Conservation (phyloP, 2,329 filamentous ascomycete species). For the Microsporum canis region DNA sequence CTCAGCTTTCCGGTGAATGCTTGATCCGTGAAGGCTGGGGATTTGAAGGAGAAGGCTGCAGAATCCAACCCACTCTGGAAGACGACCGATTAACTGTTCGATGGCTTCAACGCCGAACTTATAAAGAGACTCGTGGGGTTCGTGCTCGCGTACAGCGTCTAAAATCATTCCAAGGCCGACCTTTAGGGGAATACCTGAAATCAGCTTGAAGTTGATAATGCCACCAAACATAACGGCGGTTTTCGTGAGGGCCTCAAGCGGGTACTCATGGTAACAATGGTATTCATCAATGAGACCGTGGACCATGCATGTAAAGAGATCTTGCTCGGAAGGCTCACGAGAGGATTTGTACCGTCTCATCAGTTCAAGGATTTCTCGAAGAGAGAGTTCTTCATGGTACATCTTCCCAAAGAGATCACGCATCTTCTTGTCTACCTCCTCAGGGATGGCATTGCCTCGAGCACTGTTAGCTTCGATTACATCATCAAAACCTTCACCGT, state of each 20-base stretch:
- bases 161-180: slow-evolving; percentile 95
- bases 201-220: slow-evolving; percentile 85
- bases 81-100: slow-evolving; percentile 70
- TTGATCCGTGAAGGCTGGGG: slow-evolving; percentile 68
- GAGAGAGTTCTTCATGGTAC: slow-evolving; percentile 84
- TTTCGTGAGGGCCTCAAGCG: slow-evolving; percentile 86
- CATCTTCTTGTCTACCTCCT: slow-evolving; percentile 78
- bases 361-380: slow-evolving; percentile 72
- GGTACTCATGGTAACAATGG: slow-evolving; percentile 87
- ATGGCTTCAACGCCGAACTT: slow-evolving; percentile 95
- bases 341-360: slow-evolving; percentile 84
- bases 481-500: slow-evolving; percentile 82
- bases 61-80: slow-evolving; percentile 91
- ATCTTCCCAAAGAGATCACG: slow-evolving; percentile 96
- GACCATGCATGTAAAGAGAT: slow-evolving; percentile 97
- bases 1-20: slow-evolving; percentile 71
- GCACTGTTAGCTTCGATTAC: slow-evolving; percentile 78
- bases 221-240: slow-evolving; percentile 94
- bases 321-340: slow-evolving; percentile 70
- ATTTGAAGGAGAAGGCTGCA: slow-evolving; percentile 77
- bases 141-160: slow-evolving; percentile 82
- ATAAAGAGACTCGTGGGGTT: slow-evolving; percentile 82
- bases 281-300: slow-evolving; percentile 97
- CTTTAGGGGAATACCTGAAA: slow-evolving; percentile 80
- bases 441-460: slow-evolving; percentile 67